Base-by-base conservation (phyloP, 108 stramenopile genomes). In the Nannochloropsis oceanica region DNA sequence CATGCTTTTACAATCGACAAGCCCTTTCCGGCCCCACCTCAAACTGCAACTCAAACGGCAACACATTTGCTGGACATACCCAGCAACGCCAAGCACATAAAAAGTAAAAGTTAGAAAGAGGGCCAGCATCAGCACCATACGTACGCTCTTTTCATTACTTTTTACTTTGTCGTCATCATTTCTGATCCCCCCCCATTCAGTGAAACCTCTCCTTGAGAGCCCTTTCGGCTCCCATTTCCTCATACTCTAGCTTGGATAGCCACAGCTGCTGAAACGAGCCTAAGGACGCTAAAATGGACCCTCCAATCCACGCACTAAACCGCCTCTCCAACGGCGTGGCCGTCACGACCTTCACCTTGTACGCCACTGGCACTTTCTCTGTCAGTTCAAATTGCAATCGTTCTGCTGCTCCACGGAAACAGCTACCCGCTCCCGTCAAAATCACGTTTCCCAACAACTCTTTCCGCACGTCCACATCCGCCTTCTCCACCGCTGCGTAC, bases 251-350 rank as follows among this genome's bases (percentile, higher is more conserved):
- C 43, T 89, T 90, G 14, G 89, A 90, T n/a, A 92, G 43, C 91
- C 91, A 92, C 82, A 90, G 82, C 50, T 92, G 91, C 86, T 92
- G 92, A 85, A 92, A 92, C 0, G 90, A 85, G 25, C 92, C 92
- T 13, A 91, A 87, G 18, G 86, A 90, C 42, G 86, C 46, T 25
- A 92, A 73, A 79, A 92, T 91, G 44, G 89, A 90, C 24, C 92
- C 92, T 0, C 92, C 91, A 26, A 91, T 90, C 91, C 91, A 91
- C 22, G 88, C 80, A 73, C 87, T 80, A 82, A 87, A 87, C 27
- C 88, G 44, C 5, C 89, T 80, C 84, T 91, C 91, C 13, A 90
- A 50, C 0, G 89, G 44, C 20, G 89, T 44, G 12, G 89, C 81
- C 24, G 87, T 84, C 34, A 89, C 22, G 25, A 90, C 86, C 43